These are phyloP conservation scores for Pseudonitzschia multistriata DNA, from an alignment of 108 stramenopile genomes.

Conservation along the genomic window DNA sequence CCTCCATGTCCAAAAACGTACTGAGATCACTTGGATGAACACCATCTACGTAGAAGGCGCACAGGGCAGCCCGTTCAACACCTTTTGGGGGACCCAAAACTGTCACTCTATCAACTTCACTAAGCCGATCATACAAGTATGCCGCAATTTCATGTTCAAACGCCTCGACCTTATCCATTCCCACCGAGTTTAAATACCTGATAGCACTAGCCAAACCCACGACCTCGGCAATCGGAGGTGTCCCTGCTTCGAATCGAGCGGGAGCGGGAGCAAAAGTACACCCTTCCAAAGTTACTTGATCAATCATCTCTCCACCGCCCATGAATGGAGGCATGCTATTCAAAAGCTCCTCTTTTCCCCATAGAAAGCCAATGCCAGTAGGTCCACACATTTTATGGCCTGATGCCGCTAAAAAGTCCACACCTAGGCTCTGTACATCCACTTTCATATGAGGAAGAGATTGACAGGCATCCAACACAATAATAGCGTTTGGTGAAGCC, in stretches of 20 bases:
- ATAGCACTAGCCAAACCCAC: conserved; percentile 90
- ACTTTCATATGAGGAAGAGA: conserved; percentile 90
- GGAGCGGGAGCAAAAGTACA: conserved; percentile 88
- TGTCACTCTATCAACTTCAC: conserved; percentile 70
- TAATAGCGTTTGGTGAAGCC: conserved; percentile 57
- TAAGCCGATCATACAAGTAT: conserved; percentile 74
- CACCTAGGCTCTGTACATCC: conserved; percentile 84
- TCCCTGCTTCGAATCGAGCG: conserved; percentile 94
- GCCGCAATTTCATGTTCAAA: conserved; percentile 84
- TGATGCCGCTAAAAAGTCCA: conserved; percentile 93
- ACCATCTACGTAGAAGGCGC: conserved; percentile 78
- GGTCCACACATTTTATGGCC: conserved; percentile 99
- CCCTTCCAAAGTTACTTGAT: conserved; percentile 80
- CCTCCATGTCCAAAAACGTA: conserved; percentile 94
- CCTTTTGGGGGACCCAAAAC: conserved; percentile 72
- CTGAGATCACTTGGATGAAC: conserved; percentile 94
- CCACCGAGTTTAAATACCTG: conserved; percentile 76
- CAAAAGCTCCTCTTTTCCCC: conserved; percentile 74
- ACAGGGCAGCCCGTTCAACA: conserved; percentile 74
- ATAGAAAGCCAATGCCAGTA: conserved; percentile 95
- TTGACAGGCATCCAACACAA: conserved; percentile 94
- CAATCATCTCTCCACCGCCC: conserved; percentile 97
- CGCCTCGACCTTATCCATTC: conserved; percentile 83
- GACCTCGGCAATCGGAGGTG: conserved; percentile 94
- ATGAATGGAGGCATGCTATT: conserved; percentile 89